phyloP scores from a whole-genome alignment of 2,329 filamentous ascomycete species.

The Corynespora cassiicola region DNA sequence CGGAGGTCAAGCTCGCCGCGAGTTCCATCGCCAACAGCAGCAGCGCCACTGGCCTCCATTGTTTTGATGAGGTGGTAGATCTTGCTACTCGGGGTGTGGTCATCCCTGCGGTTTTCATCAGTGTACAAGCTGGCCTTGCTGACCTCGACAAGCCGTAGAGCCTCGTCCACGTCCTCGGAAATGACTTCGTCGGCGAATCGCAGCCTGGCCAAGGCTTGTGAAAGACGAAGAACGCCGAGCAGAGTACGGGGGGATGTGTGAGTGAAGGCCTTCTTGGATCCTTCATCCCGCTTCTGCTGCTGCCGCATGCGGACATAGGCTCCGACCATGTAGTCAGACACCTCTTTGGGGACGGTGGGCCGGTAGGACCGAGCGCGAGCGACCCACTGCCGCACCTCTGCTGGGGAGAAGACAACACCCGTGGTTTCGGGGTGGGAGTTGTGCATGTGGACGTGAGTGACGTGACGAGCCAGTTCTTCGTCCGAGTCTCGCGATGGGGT shows the following conservation, averaged over 20 bases:
- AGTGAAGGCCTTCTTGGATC: conserved; percentile 87
- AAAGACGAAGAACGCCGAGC: conserved; percentile 88
- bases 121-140: conserved; percentile 89
- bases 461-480: conserved; percentile 92
- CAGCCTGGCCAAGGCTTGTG: conserved; percentile 90
- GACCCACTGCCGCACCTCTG: conserved; percentile 95
- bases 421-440: conserved; percentile 81
- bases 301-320: conserved; percentile 96
- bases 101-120: conserved; percentile 65
- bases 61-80: conserved; percentile 95
- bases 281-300: conserved; percentile 89
- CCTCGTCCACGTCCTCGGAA: conserved; percentile 94
- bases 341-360: conserved; percentile 80
- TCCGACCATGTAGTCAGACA: conserved; percentile 96
- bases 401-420: conserved; percentile 83
- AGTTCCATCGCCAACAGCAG: conserved; percentile 75
- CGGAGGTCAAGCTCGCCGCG: conserved; percentile 81
- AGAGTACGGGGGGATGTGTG: conserved; percentile 94
- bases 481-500: conserved; percentile 89
- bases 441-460: conserved; percentile 97
- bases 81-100: conserved; percentile 81
- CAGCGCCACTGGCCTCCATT: conserved; percentile 84
- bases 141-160: conserved; percentile 86
- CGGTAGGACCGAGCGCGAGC: conserved; percentile 90
- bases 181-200: conserved; percentile 86